Base-by-base conservation (phyloP, 2,329 filamentous ascomycete genomes). In the Ilyonectria sp. region DNA sequence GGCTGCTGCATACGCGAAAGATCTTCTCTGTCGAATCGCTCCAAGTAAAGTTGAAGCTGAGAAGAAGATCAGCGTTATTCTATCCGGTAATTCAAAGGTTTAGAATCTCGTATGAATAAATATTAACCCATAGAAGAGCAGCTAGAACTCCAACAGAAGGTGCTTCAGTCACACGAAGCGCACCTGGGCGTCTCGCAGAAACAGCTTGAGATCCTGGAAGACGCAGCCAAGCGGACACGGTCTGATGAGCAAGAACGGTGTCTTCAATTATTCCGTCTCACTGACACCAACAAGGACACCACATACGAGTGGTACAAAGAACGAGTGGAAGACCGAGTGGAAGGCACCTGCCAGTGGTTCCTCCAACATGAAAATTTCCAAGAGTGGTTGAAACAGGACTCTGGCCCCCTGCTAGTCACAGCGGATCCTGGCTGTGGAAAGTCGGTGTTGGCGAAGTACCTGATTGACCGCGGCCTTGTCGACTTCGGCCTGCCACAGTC, bases 361-460 rank as follows among this genome's bases (percentile, higher is more conserved):
- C 44, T 44, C 43, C 9, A 44, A 4, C 8, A 44, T 4, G 4
- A 44, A 8, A n/a, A 44, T 9, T 44, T 44, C n/a, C 8, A 21
- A n/a, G 11, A 0, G 1, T 44, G 8, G 43, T 44, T 44, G 8
- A 21, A 79, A 13, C 47, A 72, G 10, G 69, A 74, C 0, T 77
- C 76, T 1, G 77, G 76, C 0, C 75, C 78, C 0, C 63, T 83
- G 3, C 71, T 81, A 26, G 75, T 83, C 15, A 75, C 80, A 1
- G 81, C 79, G 3, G 80, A 82, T 67, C 81, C 81, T 29, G 81
- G 81, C 1, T 83, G 79, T 58, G 79, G 81, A 7, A 83, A 82
- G 68, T 82, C 80, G 4, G 23, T 26, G 4, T 26, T 26, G 4
- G 23, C 23, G 3, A 26, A 26, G 23, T 26, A 26, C 23, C 23